These are phyloP conservation scores for Acmispon strigosus DNA, from an alignment of 306 rosid species.

Conservation along the genomic window DNA sequence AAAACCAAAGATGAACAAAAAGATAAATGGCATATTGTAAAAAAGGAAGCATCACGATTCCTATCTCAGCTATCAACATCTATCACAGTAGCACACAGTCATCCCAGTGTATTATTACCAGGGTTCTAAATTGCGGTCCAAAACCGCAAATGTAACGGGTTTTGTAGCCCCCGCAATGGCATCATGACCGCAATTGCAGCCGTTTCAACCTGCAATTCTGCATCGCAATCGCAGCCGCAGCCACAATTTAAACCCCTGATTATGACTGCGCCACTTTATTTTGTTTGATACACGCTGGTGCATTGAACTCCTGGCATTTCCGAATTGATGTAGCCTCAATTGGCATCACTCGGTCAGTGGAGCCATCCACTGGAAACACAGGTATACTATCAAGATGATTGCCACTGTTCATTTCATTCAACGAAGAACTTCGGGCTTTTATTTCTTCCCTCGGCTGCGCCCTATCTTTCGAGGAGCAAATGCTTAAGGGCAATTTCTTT, in stretches of 20 bases:
- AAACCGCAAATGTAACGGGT: no score
- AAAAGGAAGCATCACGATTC: constrained; percentile 40
- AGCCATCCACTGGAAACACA: constrained; percentile 53
- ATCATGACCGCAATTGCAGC: no score
- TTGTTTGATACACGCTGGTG: constrained; percentile 66
- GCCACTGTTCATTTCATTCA: constrained; percentile 43
- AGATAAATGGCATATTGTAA: constrained; percentile 32
- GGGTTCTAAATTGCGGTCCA: no score
- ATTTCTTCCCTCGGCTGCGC: constrained; percentile 56
- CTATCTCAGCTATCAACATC: constrained; percentile 71
- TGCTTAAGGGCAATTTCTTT: constrained; percentile 78
- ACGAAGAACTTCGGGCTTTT: constrained; percentile 35
- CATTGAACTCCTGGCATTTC: constrained; percentile 82
- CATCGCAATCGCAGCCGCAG: no score
- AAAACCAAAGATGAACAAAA: constrained; percentile 43
- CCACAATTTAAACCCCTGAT: not conserved
- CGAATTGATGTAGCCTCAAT: constrained; percentile 59
- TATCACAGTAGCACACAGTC: constrained; percentile 34
- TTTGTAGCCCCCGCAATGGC: no score
- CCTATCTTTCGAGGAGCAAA: constrained; percentile 64
- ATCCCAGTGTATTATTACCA: constrained; percentile 21
- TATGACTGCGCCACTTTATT: constrained; percentile 74
- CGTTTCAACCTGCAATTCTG: no score
- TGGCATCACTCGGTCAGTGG: constrained; percentile 50
- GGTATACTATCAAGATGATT: constrained; percentile 39